Conservation (phyloP, 441 rosid species). For the Gossypium gossypioides region DNA sequence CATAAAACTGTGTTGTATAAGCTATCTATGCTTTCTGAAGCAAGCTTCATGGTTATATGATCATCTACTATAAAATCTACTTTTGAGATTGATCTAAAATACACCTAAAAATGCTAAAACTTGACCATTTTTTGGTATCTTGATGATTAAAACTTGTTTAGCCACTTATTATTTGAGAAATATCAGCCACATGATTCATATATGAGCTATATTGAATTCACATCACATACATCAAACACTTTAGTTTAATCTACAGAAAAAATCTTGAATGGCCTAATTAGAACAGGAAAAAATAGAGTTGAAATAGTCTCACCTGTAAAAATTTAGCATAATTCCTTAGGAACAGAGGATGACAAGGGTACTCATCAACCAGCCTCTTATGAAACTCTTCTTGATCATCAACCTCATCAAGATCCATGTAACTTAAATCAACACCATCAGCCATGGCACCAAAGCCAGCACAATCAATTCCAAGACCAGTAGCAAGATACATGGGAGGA, state of each 20-base stretch:
- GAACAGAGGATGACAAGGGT: constrained; percentile 59
- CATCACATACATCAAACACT: neutral
- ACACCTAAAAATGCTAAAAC: neutral
- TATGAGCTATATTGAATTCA: neutral
- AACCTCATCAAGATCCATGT: constrained; percentile 31
- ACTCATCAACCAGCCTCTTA: constrained; percentile 50
- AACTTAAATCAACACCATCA: constrained; percentile 24
- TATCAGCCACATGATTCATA: neutral
- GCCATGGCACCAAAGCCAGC: constrained; percentile 24
- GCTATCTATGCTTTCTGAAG: neutral
- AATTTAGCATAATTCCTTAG: constrained; percentile 61
- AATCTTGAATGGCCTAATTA: neutral
- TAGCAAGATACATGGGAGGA: constrained; percentile 60
- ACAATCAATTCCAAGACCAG: constrained; percentile 52
- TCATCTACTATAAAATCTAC: neutral
- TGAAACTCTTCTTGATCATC: constrained; percentile 43
- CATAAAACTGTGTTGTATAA: neutral
- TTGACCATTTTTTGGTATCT: neutral
- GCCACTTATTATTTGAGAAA: neutral
- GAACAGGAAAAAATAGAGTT: neutral
- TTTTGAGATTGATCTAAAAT: neutral
- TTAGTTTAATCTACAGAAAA: neutral
- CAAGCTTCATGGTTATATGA: neutral
- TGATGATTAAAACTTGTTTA: neutral
- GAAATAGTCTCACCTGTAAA: constrained; percentile 41